phyloP scores from a whole-genome alignment of 306 rosid genomes.

The Sindora glabra region DNA sequence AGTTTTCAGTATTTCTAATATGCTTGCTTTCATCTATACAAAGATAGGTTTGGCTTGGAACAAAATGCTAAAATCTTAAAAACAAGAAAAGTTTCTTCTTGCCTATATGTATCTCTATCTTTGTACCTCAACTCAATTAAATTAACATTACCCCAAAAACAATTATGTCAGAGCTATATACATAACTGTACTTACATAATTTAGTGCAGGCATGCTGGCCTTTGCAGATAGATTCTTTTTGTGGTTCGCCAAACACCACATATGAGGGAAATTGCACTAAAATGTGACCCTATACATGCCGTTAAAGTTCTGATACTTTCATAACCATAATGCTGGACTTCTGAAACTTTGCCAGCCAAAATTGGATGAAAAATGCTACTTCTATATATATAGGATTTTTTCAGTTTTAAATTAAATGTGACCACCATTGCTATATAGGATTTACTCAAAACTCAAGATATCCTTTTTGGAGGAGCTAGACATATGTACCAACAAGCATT shows the following conservation, averaged over 20 bases:
- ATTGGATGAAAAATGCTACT: too few relatives aligned
- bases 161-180: not conserved
- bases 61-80: not conserved
- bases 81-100: not conserved
- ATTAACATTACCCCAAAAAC: not conserved
- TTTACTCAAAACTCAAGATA: too few relatives aligned
- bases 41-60: not conserved
- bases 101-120: not conserved
- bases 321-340: too few relatives aligned
- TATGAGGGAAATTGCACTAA: not conserved
- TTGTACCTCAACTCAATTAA: too few relatives aligned
- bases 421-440: too few relatives aligned
- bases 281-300: not conserved
- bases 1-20: not conserved
- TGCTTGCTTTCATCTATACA: too few relatives aligned
- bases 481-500: too few relatives aligned
- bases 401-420: too few relatives aligned
- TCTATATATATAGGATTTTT: too few relatives aligned
- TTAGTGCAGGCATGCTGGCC: not conserved
- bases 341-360: too few relatives aligned
- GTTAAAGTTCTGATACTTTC: not conserved
- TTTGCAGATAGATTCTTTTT: conserved; percentile 3
- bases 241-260: not conserved
- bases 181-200: not conserved
- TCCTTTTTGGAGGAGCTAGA: too few relatives aligned